A percentile compares a stretch with the other conserved stretches of the same genome.
Evolutionary conservation across 768 basidiomycete genomes (phyloP).

Genomic region (Termitomyces sp.): DNA sequence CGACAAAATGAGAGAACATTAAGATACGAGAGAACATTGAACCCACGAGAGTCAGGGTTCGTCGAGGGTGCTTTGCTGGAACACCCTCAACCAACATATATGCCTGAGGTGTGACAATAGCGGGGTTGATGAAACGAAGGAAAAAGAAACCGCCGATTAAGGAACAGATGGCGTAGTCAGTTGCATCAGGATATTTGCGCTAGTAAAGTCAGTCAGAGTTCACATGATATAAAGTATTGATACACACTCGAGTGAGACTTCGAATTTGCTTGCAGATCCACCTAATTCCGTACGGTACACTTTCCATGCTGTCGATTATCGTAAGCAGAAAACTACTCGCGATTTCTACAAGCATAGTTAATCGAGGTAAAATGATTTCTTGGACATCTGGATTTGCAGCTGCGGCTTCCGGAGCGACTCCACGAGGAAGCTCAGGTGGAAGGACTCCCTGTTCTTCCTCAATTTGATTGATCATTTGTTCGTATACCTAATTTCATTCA

Average conservation of each 20-base stretch:
- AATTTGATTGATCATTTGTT: constrained; percentile 99
- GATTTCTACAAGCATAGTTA: constrained; percentile 99
- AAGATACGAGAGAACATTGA: constrained; percentile 10
- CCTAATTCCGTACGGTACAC: constrained; percentile 96
- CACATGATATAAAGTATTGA: neutral
- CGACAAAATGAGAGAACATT: constrained; percentile 2
- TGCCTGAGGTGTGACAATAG: constrained; percentile 97
- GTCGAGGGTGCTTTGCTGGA: constrained; percentile 94
- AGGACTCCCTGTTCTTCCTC: constrained; percentile 94
- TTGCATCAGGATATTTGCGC: constrained; percentile 99
- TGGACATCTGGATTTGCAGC: constrained; percentile 94
- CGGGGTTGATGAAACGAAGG: constrained; percentile 98
- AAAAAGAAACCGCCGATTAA: constrained; percentile 99
- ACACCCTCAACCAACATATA: constrained; percentile 99
- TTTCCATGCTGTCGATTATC: constrained; percentile 98
- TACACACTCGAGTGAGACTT: constrained; percentile 86
- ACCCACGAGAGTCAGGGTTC: constrained; percentile 81
- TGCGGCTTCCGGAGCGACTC: constrained; percentile 92
- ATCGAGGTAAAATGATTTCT: constrained; percentile 92
- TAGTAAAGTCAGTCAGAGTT: constrained; percentile 25
- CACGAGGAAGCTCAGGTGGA: constrained; percentile 86
- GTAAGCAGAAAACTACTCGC: constrained; percentile 96
- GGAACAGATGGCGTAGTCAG: constrained; percentile 97
- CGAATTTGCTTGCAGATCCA: constrained; percentile 99
- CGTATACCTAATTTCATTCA: constrained; percentile 69